Percentiles rank a stretch among this genome's conserved stretches.
phyloP scores from a whole-genome alignment of 2,329 filamentous ascomycete genomes.

The Penicillium sclerotigenum region DNA sequence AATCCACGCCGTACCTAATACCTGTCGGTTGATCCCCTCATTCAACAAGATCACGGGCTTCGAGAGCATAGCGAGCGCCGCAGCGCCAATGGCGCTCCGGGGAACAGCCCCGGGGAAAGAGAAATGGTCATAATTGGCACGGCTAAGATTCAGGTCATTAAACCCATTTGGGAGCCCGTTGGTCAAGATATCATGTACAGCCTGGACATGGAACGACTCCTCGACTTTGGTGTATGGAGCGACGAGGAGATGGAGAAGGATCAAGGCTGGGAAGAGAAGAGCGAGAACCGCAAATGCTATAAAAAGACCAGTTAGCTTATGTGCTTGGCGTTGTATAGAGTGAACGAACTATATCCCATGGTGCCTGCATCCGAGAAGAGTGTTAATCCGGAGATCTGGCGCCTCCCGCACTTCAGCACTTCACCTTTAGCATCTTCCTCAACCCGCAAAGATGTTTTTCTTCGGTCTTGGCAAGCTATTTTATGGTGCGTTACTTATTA shows the following conservation, averaged over 20 bases:
- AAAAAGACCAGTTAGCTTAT: not conserved
- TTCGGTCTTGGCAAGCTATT: constrained; percentile 68
- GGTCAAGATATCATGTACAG: constrained; percentile 79
- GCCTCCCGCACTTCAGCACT: constrained; percentile 30
- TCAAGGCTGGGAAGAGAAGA: constrained; percentile 59
- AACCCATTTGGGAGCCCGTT: constrained; percentile 69
- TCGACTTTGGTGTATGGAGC: constrained; percentile 96
- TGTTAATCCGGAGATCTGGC: constrained; percentile 28
- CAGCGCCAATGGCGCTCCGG: constrained; percentile 80
- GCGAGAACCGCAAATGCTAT: constrained; percentile 44
- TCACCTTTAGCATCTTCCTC: constrained; percentile 21
- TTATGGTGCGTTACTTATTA: constrained; percentile 55
- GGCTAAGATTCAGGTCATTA: constrained; percentile 48
- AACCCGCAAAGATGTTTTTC: constrained; percentile 59
- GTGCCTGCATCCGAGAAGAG: constrained; percentile 18
- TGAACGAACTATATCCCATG: constrained; percentile 25
- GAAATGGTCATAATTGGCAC: constrained; percentile 77
- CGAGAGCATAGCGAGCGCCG: constrained; percentile 69
- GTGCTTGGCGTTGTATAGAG: not conserved
- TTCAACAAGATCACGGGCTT: constrained; percentile 62
- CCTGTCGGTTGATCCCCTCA: constrained; percentile 56
- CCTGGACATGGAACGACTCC: constrained; percentile 97
- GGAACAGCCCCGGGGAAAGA: constrained; percentile 88
- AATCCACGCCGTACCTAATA: constrained; percentile 47
- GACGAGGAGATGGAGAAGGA: constrained; percentile 66